Percentiles rank a stretch among this genome's conserved stretches.
Conservation (phyloP, 2,329 filamentous ascomycete genomes). For the Fusarium poae region DNA sequence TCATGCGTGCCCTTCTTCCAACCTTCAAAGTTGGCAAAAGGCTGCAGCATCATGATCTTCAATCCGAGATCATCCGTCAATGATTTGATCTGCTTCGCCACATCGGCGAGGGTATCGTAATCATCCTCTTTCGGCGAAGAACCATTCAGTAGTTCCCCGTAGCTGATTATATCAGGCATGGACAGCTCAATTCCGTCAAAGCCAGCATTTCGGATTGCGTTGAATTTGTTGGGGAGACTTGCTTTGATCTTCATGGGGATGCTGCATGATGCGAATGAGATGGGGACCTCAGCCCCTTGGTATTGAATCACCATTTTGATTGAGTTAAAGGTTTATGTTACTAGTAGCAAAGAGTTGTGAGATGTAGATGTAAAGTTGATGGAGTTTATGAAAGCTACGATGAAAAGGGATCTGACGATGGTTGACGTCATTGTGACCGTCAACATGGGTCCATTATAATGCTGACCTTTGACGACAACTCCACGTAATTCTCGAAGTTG, state of each 20-base stretch:
- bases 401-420: not conserved
- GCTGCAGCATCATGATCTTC: slow-evolving; percentile 78
- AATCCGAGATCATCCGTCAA: slow-evolving; percentile 68
- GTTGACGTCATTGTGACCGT: slow-evolving; percentile 28
- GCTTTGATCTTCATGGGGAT: slow-evolving; percentile 61
- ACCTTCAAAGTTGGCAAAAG: slow-evolving; percentile 82
- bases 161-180: slow-evolving; percentile 77
- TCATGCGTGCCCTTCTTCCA: slow-evolving; percentile 68
- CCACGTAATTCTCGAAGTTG: too few relatives aligned
- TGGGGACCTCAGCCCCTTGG: slow-evolving; percentile 4
- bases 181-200: slow-evolving; percentile 80
- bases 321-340: accelerated
- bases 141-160: slow-evolving; percentile 65
- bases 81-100: slow-evolving; percentile 66
- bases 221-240: slow-evolving; percentile 70
- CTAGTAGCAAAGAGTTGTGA: accelerated
- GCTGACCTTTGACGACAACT: not conserved
- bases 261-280: slow-evolving; percentile 67
- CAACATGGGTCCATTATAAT: slow-evolving; percentile 12
- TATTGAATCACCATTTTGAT: slow-evolving; percentile 18
- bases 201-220: slow-evolving; percentile 72
- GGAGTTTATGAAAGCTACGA: not conserved
- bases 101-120: slow-evolving; percentile 68
- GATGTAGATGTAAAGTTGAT: too few relatives aligned
- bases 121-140: slow-evolving; percentile 67